Percentiles rank a stretch among this genome's conserved stretches.
phyloP scores from a whole-genome alignment of 2,329 filamentous ascomycete genomes.

The Colletotrichum magnum region DNA sequence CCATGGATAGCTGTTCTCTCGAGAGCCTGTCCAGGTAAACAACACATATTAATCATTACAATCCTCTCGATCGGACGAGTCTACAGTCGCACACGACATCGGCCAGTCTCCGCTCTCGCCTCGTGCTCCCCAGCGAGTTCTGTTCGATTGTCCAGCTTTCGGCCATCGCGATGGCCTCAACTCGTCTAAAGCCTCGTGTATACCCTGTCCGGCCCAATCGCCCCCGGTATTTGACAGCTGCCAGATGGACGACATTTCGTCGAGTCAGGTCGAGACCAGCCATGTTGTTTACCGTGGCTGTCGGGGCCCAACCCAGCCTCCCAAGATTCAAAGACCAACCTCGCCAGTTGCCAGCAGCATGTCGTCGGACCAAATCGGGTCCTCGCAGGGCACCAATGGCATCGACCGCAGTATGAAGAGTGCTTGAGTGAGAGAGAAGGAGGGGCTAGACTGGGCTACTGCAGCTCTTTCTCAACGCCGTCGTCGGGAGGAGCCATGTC shows the following conservation, averaged over 20 bases:
- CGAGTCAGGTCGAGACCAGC: slow-evolving; percentile 16
- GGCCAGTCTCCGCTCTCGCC: neutral
- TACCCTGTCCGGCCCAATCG: slow-evolving; percentile 1
- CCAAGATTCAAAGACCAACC: slow-evolving; percentile 8
- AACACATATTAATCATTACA: slow-evolving; percentile 3
- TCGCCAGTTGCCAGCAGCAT: slow-evolving; percentile 4
- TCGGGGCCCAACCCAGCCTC: slow-evolving; percentile 33
- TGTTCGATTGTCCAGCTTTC: slow-evolving; percentile 5
- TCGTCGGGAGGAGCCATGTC: slow-evolving; percentile 38
- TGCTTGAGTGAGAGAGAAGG: neutral
- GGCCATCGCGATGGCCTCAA: slow-evolving; percentile 34
- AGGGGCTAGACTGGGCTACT: slow-evolving; percentile 31
- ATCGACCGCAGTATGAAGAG: slow-evolving; percentile 9
- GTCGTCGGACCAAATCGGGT: slow-evolving; percentile 33
- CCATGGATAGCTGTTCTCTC: slow-evolving; percentile 14
- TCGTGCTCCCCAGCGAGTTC: slow-evolving; percentile 2
- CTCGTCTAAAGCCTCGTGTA: slow-evolving; percentile 1
- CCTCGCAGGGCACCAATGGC: slow-evolving; percentile 24
- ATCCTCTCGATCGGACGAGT: slow-evolving; percentile 11
- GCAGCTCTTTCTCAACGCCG: slow-evolving; percentile 30
- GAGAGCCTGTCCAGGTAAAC: slow-evolving; percentile 10
- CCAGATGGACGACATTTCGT: slow-evolving; percentile 4
- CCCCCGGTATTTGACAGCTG: neutral
- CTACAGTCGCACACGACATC: neutral
- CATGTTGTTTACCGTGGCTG: slow-evolving; percentile 18